Evolutionary conservation across 495 filamentous ascomycete genomes (phyloP).

Genomic region (Tuber microsphaerosporum): DNA sequence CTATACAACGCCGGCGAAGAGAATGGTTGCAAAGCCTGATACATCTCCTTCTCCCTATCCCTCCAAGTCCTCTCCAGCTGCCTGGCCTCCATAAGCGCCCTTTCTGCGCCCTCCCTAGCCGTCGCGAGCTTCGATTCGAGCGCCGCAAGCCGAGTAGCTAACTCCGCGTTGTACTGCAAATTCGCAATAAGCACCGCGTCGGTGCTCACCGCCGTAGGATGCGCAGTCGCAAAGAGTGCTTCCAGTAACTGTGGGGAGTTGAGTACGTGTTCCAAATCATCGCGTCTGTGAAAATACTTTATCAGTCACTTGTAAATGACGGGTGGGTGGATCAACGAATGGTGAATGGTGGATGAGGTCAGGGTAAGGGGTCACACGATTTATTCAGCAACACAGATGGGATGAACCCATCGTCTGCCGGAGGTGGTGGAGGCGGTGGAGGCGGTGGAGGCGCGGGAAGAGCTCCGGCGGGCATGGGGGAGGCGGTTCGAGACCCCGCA

Average conservation of each 20-base stretch:
- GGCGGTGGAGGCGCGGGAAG: conserved; percentile 34
- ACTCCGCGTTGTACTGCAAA: conserved; percentile 61
- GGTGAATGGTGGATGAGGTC: neutral
- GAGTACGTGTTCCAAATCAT: conserved; percentile 62
- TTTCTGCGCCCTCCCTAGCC: conserved; percentile 62
- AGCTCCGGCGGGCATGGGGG: conserved; percentile 47
- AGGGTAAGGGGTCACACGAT: conserved; percentile 50
- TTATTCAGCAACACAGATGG: conserved; percentile 66
- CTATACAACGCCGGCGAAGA: conserved; percentile 77
- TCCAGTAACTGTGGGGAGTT: conserved; percentile 54
- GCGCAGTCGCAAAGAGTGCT: conserved; percentile 60
- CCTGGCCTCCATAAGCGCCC: conserved; percentile 71
- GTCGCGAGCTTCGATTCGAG: conserved; percentile 56
- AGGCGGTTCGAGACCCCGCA: conserved; percentile 54
- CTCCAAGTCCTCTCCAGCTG: conserved; percentile 87
- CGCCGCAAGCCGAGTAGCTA: conserved; percentile 54
- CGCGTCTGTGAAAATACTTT: conserved; percentile 12
- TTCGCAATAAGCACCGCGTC: conserved; percentile 54
- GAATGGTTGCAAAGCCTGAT: conserved; percentile 73
- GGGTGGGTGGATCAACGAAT: neutral
- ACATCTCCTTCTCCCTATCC: conserved; percentile 79
- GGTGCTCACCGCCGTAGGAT: conserved; percentile 54
- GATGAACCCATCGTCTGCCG: conserved; percentile 53
- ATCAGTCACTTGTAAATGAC: neutral
- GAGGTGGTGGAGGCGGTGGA: conserved; percentile 45